phyloP scores from a whole-genome alignment of 2,329 filamentous ascomycete genomes.

The Pseudogymnoascus sp. region DNA sequence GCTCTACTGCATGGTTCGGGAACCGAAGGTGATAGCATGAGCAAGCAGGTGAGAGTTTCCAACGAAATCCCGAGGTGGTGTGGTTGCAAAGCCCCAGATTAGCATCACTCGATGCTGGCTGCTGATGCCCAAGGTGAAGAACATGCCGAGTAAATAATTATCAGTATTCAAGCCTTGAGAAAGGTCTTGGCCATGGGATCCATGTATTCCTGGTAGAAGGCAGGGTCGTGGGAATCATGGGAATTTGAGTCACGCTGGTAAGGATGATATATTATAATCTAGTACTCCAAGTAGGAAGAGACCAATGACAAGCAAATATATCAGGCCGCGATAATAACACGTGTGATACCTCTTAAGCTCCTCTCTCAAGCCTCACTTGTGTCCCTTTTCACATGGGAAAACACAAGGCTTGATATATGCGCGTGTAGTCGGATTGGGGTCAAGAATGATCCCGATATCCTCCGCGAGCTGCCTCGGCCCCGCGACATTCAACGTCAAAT shows the following conservation, averaged over 20 bases:
- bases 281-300: background rate
- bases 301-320: background rate
- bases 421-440: background rate
- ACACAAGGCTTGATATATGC: background rate
- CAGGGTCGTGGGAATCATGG: background rate
- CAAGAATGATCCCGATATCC: conserved; percentile 4
- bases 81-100: background rate
- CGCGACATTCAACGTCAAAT: background rate
- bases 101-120: background rate
- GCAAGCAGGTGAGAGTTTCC: background rate
- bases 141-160: background rate
- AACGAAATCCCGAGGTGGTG: background rate
- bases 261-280: background rate
- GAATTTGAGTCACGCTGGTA: background rate
- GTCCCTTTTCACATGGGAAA: background rate
- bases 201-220: background rate
- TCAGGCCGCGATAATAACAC: background rate
- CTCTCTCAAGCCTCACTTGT: background rate
- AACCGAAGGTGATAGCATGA: conserved; percentile 25
- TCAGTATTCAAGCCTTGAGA: background rate
- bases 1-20: conserved; percentile 42
- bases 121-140: background rate
- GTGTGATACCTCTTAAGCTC: background rate
- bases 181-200: background rate
- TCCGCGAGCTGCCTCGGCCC: background rate